phyloP scores from a whole-genome alignment of 2,329 filamentous ascomycete species.

The Pseudocercospora vitis region DNA sequence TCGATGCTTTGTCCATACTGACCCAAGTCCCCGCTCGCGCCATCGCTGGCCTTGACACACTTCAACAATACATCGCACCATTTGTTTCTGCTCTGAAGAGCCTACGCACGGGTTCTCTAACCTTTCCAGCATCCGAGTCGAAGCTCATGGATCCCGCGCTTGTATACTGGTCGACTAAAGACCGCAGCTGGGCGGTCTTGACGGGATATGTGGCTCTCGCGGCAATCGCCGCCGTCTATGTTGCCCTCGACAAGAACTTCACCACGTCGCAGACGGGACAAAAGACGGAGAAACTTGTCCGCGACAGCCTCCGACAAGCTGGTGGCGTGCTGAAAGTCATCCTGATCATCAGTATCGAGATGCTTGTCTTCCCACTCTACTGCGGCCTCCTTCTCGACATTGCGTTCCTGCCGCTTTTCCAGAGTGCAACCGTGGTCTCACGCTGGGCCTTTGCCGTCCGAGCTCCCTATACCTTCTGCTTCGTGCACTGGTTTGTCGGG shows the following conservation, averaged over 20 bases:
- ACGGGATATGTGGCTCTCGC: conserved; percentile 79
- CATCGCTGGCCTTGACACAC: conserved; percentile 15
- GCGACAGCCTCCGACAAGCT: conserved; percentile 85
- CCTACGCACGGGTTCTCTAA: conserved; percentile 28
- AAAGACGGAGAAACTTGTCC: conserved; percentile 69
- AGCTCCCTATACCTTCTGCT: conserved; percentile 85
- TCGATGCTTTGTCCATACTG: conserved; percentile 14
- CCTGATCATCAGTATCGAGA: conserved; percentile 97
- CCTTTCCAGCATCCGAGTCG: conserved; percentile 19
- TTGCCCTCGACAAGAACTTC: conserved; percentile 70
- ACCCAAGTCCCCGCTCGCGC: conserved; percentile 20
- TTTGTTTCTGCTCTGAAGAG: conserved; percentile 25
- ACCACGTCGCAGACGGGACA: conserved; percentile 61
- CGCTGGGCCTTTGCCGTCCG: conserved; percentile 74
- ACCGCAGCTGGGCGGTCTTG: conserved; percentile 70
- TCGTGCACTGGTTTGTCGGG: conserved; percentile 98
- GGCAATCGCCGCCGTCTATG: conserved; percentile 72
- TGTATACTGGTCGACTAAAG: conserved; percentile 50
- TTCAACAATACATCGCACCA: conserved; percentile 23
- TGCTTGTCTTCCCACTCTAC: conserved; percentile 95
- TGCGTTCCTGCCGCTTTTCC: conserved; percentile 85
- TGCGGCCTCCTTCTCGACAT: conserved; percentile 88
- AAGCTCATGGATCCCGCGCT: conserved; percentile 39
- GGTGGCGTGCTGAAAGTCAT: conserved; percentile 98
- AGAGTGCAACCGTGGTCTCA: conserved; percentile 72